A percentile compares a stretch with the other conserved stretches of the same genome.
phyloP scores from a whole-genome alignment of 305 asterid genomes.

The Withania somnifera region DNA sequence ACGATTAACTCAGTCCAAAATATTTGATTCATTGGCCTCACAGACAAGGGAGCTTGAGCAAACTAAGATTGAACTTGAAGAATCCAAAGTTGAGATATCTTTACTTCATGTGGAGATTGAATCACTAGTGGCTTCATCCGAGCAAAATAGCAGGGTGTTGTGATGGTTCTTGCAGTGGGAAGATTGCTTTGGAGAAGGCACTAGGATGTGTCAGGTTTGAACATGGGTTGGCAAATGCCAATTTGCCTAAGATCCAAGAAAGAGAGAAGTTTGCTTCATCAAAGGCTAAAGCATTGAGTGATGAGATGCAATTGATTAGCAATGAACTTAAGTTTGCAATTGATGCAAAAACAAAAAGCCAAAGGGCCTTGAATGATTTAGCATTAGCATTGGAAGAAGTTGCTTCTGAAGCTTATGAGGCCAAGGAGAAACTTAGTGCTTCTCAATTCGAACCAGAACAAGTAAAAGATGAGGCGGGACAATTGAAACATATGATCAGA shows the following conservation, averaged over 20 bases:
- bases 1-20: constrained; percentile 23
- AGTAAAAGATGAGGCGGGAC: constrained; percentile 24
- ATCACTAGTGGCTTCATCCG: constrained; percentile 6
- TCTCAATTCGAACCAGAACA: constrained; percentile 30
- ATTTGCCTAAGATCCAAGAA: constrained; percentile 4
- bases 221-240: constrained; percentile 20
- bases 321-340: constrained; percentile 45
- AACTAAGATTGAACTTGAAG: constrained; percentile 35
- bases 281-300: not conserved
- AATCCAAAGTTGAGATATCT: constrained; percentile 34
- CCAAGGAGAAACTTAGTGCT: constrained; percentile 30
- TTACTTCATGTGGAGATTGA: constrained; percentile 28
- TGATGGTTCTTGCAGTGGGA: not conserved
- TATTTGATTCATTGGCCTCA: constrained; percentile 24
- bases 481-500: constrained; percentile 27
- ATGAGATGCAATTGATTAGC: constrained; percentile 30
- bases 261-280: constrained; percentile 3
- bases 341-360: constrained; percentile 59
- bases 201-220: constrained; percentile 13
- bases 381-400: constrained; percentile 67
- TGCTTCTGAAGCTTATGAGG: constrained; percentile 46
- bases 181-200: constrained; percentile 8
- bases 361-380: constrained; percentile 74
- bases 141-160: not conserved
- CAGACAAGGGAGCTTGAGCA: constrained; percentile 31